phyloP scores from a whole-genome alignment of 2,329 filamentous ascomycete species.

The Anthostomella pinea region DNA sequence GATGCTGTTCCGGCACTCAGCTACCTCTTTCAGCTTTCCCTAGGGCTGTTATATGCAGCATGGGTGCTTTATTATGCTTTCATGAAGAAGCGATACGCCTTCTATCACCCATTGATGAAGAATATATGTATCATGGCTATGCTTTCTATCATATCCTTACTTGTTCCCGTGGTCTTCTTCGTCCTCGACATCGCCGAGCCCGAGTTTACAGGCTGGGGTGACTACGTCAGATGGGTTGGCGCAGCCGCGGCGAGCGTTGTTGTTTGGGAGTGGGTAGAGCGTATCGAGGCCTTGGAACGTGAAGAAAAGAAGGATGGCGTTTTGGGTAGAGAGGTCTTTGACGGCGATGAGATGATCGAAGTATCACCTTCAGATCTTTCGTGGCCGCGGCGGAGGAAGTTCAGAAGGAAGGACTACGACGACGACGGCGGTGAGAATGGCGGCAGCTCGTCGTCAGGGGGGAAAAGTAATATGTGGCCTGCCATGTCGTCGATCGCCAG shows the following conservation, averaged over 20 bases:
- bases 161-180: slow-evolving; percentile 91
- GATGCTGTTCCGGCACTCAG: slow-evolving; percentile 88
- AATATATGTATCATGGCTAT: slow-evolving; percentile 81
- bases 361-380: slow-evolving; percentile 49
- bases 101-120: slow-evolving; percentile 86
- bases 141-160: slow-evolving; percentile 74
- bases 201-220: slow-evolving; percentile 86
- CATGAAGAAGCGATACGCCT: slow-evolving; percentile 89
- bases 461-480: slow-evolving; percentile 38
- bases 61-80: slow-evolving; percentile 93
- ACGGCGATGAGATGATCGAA: slow-evolving; percentile 90
- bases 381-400: slow-evolving; percentile 40
- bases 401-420: slow-evolving; percentile 25
- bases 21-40: slow-evolving; percentile 84
- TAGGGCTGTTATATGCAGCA: slow-evolving; percentile 84
- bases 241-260: slow-evolving; percentile 93
- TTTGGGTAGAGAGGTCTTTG: slow-evolving; percentile 84
- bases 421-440: slow-evolving; percentile 33
- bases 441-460: slow-evolving; percentile 24
- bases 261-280: slow-evolving; percentile 97
- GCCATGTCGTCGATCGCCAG: slow-evolving; percentile 39
- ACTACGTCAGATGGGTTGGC: slow-evolving; percentile 95
- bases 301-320: slow-evolving; percentile 95
- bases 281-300: slow-evolving; percentile 86
- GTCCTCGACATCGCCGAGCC: slow-evolving; percentile 85